phyloP scores from a whole-genome alignment of 2,329 filamentous ascomycete species.

The Graphiopsis chlorocephala region DNA sequence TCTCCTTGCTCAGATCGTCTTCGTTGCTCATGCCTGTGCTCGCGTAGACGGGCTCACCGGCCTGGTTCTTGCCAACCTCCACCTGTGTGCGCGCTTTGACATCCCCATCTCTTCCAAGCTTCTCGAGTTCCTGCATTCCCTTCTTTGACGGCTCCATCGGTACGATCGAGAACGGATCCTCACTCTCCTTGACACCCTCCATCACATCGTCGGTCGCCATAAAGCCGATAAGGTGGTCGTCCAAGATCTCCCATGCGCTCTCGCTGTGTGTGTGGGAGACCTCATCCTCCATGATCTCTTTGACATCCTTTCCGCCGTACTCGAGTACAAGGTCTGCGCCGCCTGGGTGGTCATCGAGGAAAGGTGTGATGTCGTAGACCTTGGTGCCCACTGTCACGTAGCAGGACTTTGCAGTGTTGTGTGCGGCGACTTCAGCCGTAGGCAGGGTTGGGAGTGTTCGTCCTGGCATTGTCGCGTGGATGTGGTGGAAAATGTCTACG shows the following conservation, averaged over 20 bases:
- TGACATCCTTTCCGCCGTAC: slow-evolving; percentile 84
- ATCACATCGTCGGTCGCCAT: slow-evolving; percentile 60
- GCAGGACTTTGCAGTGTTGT: slow-evolving; percentile 78
- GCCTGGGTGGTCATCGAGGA: slow-evolving; percentile 86
- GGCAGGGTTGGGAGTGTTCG: slow-evolving; percentile 81
- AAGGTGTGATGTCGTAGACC: slow-evolving; percentile 93
- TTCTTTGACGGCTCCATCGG: slow-evolving; percentile 51
- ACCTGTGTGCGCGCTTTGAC: slow-evolving; percentile 40
- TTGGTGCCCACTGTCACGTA: slow-evolving; percentile 88
- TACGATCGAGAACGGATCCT: slow-evolving; percentile 49
- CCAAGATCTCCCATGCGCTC: slow-evolving; percentile 90
- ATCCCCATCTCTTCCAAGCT: slow-evolving; percentile 45
- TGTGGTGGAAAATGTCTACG: background rate
- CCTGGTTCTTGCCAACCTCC: slow-evolving; percentile 19
- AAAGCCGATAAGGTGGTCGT: slow-evolving; percentile 82
- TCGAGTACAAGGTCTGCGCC: slow-evolving; percentile 85
- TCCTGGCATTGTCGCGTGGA: slow-evolving; percentile 62
- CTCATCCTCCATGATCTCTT: slow-evolving; percentile 76
- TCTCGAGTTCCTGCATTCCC: slow-evolving; percentile 50
- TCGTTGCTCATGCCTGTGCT: slow-evolving; percentile 83
- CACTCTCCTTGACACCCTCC: slow-evolving; percentile 49
- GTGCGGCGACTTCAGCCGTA: slow-evolving; percentile 73
- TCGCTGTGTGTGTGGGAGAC: slow-evolving; percentile 84
- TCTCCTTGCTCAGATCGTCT: slow-evolving; percentile 83
- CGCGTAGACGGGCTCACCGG: slow-evolving; percentile 48